Evolutionary conservation across 2,329 filamentous ascomycete species (phyloP).

Genomic region (Decorospora gaudefroyi): DNA sequence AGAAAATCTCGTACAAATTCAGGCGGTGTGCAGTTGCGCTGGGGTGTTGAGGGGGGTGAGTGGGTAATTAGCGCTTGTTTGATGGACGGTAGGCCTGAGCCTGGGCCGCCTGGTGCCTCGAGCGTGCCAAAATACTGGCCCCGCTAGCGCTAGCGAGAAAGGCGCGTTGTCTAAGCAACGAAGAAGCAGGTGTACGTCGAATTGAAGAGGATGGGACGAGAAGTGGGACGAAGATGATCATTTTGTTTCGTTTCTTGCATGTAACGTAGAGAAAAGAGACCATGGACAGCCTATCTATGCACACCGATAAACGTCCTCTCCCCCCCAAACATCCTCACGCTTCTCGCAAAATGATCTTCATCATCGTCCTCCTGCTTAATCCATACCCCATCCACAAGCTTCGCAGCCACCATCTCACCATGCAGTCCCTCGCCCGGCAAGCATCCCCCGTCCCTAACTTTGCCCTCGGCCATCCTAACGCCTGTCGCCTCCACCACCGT

Average conservation of each 20-base stretch:
- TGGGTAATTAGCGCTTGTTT: too few species aligned
- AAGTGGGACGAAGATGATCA: too few species aligned
- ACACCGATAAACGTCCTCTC: slow-evolving; percentile 45
- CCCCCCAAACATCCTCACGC: slow-evolving; percentile 41
- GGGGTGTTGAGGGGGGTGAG: slow-evolving; percentile 22
- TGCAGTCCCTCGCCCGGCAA: slow-evolving; percentile 60
- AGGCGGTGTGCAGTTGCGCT: slow-evolving; percentile 16
- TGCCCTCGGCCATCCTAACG: slow-evolving; percentile 55
- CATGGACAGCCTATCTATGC: slow-evolving; percentile 29
- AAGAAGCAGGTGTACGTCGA: too few species aligned
- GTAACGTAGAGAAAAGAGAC: too few species aligned
- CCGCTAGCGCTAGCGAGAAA: slow-evolving; percentile 20
- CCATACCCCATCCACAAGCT: slow-evolving; percentile 50
- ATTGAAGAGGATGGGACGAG: too few species aligned
- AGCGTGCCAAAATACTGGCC: slow-evolving; percentile 29
- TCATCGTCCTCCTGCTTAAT: slow-evolving; percentile 44
- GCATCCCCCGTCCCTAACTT: slow-evolving; percentile 31
- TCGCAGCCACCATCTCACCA: slow-evolving; percentile 44
- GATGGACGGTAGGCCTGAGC: slow-evolving; percentile 26
- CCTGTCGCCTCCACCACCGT: slow-evolving; percentile 76
- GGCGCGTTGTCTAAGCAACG: slow-evolving; percentile 15
- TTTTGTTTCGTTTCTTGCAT: too few species aligned
- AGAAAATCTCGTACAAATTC: slow-evolving; percentile 16
- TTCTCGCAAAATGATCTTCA: slow-evolving; percentile 42
- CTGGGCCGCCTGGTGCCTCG: slow-evolving; percentile 30